Conservation (phyloP, 2,329 filamentous ascomycete species). For the Pyricularia sp. region DNA sequence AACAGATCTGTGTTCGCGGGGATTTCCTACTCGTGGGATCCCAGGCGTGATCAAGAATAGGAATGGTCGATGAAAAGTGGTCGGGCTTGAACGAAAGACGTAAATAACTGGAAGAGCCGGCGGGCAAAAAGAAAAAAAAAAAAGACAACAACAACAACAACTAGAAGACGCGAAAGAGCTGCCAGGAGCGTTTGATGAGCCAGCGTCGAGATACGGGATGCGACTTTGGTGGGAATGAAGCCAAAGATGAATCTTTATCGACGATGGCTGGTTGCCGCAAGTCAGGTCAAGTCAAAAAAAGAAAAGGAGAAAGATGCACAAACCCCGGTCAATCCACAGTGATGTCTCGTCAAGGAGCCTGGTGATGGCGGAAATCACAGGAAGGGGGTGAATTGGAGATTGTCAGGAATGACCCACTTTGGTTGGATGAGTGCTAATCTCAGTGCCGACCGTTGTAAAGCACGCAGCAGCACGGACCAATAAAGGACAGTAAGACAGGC, state of each 20-base stretch:
- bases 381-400: slow-evolving; percentile 1
- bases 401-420: neutral
- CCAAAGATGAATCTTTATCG: neutral
- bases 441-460: neutral
- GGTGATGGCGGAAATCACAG: neutral
- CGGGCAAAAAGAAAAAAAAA: neutral
- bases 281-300: neutral
- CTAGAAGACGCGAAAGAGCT: neutral
- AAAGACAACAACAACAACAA: neutral
- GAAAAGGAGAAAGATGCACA: neutral
- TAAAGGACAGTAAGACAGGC: neutral
- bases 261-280: neutral
- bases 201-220: neutral
- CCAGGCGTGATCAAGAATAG: neutral
- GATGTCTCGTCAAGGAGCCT: neutral
- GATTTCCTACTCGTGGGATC: neutral
- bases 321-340: neutral
- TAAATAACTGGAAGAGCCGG: neutral
- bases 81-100: slow-evolving; percentile 1
- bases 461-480: neutral
- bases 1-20: neutral
- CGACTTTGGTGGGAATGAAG: neutral
- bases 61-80: neutral
- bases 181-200: neutral
- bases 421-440: neutral